phyloP scores from a whole-genome alignment of 2,329 filamentous ascomycete genomes.

The Fusarium oligoseptatum region DNA sequence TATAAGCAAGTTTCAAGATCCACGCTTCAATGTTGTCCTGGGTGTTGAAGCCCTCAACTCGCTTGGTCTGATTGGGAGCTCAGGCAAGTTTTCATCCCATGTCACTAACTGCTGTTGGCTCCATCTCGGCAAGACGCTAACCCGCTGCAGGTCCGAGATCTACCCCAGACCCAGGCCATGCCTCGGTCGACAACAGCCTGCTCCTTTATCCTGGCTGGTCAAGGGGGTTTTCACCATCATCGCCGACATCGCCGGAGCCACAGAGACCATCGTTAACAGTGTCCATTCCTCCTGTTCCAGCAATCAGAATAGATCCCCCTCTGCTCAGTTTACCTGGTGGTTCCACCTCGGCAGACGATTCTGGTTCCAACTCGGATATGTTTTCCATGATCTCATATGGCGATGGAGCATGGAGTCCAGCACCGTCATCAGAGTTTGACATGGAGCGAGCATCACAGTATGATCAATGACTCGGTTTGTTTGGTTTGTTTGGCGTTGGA shows the following conservation, averaged over 20 bases:
- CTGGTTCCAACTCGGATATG: slow-evolving; percentile 31
- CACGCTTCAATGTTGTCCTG: slow-evolving; percentile 21
- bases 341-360: slow-evolving; percentile 34
- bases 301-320: slow-evolving; percentile 23
- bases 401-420: slow-evolving; percentile 25
- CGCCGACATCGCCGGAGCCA: slow-evolving; percentile 11
- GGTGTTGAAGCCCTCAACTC: slow-evolving; percentile 24
- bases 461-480: background rate
- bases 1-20: slow-evolving; percentile 25
- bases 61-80: slow-evolving; percentile 21
- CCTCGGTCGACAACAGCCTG: background rate
- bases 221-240: slow-evolving; percentile 7
- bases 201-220: background rate
- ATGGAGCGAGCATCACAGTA: background rate
- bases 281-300: slow-evolving; percentile 21
- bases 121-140: background rate
- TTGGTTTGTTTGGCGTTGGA: background rate
- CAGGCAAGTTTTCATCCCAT: slow-evolving; percentile 24
- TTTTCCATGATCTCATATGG: slow-evolving; percentile 26
- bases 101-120: background rate
- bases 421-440: slow-evolving; percentile 29
- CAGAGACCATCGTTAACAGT: background rate
- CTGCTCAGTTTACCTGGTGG: slow-evolving; percentile 10
- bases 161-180: slow-evolving; percentile 30
- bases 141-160: slow-evolving; percentile 12